Evolutionary conservation across 768 basidiomycete genomes (phyloP), one percentile per base, ranked within the genome.

Genomic region (Pleurotus djamor): DNA sequence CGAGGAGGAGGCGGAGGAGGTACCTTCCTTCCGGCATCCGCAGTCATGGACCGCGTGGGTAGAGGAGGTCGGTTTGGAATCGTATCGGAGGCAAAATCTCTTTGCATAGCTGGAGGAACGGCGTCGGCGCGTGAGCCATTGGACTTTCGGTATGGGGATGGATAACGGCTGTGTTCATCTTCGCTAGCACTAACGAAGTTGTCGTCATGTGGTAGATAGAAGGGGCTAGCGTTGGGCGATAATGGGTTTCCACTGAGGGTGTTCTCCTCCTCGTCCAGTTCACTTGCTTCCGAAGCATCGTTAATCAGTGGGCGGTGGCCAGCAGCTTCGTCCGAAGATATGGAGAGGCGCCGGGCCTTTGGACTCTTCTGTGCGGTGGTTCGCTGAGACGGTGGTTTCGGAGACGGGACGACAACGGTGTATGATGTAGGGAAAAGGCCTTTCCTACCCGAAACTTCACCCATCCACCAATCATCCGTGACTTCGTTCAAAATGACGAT

Each of bases 401-500:
- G 66, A 5, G 77, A 71, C 47, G 70, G 73, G 21, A 73, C 68
- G 7, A 71, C 67, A 0, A 80, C 66, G 7, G 86, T 87, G 71
- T 93, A 90, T 5, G 85, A 81, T 1, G 84, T 81, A 0, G 94
- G 94, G 79, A 97, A 96, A 44, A 96, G 69, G 12, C 94, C 94
- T 54, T 81, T 85, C 61, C 78, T 78, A 1, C 91, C 92, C 58
- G 81, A 74, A 36, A 85, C 69, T 68, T 90, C 86, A 5, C 94
- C 94, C 76, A 94, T 83, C 90, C 92, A 96, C 94, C 94, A 96
- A 60, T 86, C 93, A 61, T 92, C 90, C 36, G 93, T 76, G 0
- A 94, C 91, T 69, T 96, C 92, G 36, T 85, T 86, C 33, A 92
- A 65, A 33, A 95, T 86, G 12, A 79, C 71, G 59, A 97, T 89